Conservation (phyloP, 805 yeast genomes). For the Candida ipomoeae region DNA sequence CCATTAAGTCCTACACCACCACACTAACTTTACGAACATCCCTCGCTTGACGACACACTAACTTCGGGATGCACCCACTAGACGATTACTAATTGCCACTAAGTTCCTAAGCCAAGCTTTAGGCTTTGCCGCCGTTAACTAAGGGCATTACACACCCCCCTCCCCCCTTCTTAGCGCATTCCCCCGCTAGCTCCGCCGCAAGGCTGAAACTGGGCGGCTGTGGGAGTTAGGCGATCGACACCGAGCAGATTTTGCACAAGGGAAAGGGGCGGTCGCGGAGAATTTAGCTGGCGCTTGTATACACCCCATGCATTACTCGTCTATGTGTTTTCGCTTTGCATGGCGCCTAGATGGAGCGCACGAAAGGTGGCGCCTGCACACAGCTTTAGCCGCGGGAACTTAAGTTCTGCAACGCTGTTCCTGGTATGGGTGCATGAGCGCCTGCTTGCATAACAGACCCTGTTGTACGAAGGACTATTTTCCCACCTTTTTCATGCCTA, state of each 20-base stretch:
- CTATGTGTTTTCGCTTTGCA: constrained; percentile 4
- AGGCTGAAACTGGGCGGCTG: not conserved
- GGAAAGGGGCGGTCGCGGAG: not conserved
- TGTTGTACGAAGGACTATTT: not conserved
- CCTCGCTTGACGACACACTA: no score
- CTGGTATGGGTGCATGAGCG: constrained; percentile 3
- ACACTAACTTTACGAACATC: no score
- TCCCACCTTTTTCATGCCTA: constrained; percentile 1
- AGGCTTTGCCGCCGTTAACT: no score
- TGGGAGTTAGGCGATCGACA: not conserved
- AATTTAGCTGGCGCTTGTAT: not conserved
- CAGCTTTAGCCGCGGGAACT: not conserved
- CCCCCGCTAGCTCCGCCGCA: no score
- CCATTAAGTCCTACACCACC: no score
- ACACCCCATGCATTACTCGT: constrained; percentile 1
- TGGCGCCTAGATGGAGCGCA: constrained; percentile 3
- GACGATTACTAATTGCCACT: no score
- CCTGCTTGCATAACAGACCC: constrained; percentile 3
- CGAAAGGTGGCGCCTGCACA: not conserved
- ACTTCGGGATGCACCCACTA: no score
- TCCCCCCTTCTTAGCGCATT: no score
- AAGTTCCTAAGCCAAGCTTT: no score
- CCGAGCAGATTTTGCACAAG: not conserved
- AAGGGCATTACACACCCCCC: no score
- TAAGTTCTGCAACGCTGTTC: constrained; percentile 3